Percentiles rank a stretch among this genome's conserved stretches.
phyloP scores from a whole-genome alignment of 1,139 yeast species.

The Pichia sp. region DNA sequence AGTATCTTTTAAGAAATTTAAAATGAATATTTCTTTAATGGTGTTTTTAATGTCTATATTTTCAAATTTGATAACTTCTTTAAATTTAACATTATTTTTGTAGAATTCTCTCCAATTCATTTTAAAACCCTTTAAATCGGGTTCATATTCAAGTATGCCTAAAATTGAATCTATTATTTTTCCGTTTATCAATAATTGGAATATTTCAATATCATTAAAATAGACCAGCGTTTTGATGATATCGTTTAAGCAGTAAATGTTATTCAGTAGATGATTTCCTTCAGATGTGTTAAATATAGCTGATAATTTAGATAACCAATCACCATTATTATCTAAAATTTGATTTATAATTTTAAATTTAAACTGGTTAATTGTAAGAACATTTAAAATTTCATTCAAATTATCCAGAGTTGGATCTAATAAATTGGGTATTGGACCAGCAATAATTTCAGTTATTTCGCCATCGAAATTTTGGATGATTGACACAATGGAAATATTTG shows the following conservation, averaged over 20 bases:
- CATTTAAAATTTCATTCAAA: conserved; percentile 45
- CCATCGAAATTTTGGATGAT: conserved; percentile 47
- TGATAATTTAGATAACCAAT: conserved; percentile 50
- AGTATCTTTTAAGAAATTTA: conserved; percentile 80
- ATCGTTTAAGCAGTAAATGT: conserved; percentile 61
- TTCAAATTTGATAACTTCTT: conserved; percentile 63
- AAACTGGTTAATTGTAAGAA: conserved; percentile 42
- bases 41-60: conserved; percentile 44
- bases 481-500: conserved; percentile 65
- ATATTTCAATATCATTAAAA: conserved; percentile 61
- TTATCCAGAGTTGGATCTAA: conserved; percentile 45
- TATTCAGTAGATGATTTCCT: conserved; percentile 38
- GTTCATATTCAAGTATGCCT: conserved; percentile 89
- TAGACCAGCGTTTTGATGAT: conserved; percentile 63
- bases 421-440: conserved; percentile 75
- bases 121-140: conserved; percentile 71
- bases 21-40: conserved; percentile 66
- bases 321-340: conserved; percentile 28
- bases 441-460: conserved; percentile 67
- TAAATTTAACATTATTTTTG: conserved; percentile 51
- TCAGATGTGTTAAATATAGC: conserved; percentile 54
- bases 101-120: conserved; percentile 72
- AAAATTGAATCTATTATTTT: conserved; percentile 55
- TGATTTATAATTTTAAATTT: conserved; percentile 5
- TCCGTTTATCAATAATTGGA: conserved; percentile 64